These are phyloP conservation scores for Colletotrichum cereale DNA, from an alignment of 2,329 filamentous ascomycete genomes.

Conservation along the genomic window DNA sequence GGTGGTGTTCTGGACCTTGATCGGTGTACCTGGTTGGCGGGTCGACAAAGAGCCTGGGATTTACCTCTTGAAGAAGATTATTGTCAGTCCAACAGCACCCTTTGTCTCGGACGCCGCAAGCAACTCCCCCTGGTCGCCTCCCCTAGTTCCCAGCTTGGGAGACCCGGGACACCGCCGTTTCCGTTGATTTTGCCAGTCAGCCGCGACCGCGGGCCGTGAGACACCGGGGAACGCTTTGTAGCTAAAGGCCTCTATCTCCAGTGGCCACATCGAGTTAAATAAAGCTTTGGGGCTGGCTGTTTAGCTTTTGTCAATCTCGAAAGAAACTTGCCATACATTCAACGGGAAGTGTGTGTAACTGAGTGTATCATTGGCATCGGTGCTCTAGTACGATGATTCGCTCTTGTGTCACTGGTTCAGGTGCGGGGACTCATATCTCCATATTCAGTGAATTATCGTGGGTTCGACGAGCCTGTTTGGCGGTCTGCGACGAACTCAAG, in stretches of 20 bases:
- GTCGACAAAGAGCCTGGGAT: not conserved
- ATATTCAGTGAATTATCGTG: too few relatives aligned
- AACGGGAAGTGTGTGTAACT: not conserved
- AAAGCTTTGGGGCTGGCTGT: not conserved
- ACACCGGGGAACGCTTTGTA: not conserved
- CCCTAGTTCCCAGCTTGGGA: too few relatives aligned
- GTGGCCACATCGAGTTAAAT: not conserved
- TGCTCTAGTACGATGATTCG: not conserved
- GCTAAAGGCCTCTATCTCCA: fast-evolving
- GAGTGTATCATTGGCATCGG: not conserved
- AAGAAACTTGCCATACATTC: not conserved
- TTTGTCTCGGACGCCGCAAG: not conserved
- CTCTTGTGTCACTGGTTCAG: not conserved
- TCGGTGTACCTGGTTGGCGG: not conserved
- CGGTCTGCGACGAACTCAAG: too few relatives aligned
- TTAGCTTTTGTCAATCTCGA: not conserved
- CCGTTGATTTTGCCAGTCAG: not conserved
- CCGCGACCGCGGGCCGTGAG: not conserved
- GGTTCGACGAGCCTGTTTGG: too few relatives aligned
- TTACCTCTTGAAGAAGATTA: fast-evolving
- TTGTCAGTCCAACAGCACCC: not conserved
- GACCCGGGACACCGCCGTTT: not conserved
- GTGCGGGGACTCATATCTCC: not conserved
- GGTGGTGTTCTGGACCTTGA: not conserved
- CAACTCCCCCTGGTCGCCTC: too few relatives aligned